phyloP scores from a whole-genome alignment of 352 stramenopile species.

The Phytophthora citricola region DNA sequence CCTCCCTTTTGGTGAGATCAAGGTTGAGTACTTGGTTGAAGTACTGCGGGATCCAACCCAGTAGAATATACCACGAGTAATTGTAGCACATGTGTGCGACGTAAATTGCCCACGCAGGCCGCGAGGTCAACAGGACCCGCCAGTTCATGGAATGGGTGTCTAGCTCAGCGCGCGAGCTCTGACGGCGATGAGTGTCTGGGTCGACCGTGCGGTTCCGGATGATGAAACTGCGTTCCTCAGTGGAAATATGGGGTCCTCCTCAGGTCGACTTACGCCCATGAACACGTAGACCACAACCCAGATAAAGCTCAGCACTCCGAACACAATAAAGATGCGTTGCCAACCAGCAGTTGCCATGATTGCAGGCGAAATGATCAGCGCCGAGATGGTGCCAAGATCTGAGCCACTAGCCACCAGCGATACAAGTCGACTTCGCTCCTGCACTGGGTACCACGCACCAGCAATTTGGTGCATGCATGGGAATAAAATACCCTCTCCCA shows the following conservation, averaged over 20 bases:
- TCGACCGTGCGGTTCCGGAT: conserved; percentile 65
- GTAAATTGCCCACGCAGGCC: conserved; percentile 85
- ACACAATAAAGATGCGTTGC: conserved; percentile 81
- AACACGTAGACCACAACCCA: conserved; percentile 73
- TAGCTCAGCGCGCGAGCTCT: conserved; percentile 46
- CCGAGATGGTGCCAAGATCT: conserved; percentile 83
- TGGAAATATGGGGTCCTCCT: conserved; percentile 70
- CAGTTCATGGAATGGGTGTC: conserved; percentile 70
- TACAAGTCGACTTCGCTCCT: conserved; percentile 84
- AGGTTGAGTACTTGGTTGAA: conserved; percentile 83
- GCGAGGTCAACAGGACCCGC: conserved; percentile 67
- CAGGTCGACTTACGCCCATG: conserved; percentile 69
- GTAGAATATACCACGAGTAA: conserved; percentile 89
- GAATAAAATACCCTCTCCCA: conserved; percentile 89
- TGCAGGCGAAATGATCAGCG: conserved; percentile 76
- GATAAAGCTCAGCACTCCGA: conserved; percentile 76
- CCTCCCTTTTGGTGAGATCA: conserved; percentile 74
- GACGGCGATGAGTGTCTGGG: conserved; percentile 45
- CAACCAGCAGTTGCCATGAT: conserved; percentile 71
- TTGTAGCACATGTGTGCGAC: conserved; percentile 89
- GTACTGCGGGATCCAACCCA: conserved; percentile 91
- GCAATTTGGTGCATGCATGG: conserved; percentile 90
- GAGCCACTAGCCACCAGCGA: conserved; percentile 79
- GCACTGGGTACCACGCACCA: conserved; percentile 83
- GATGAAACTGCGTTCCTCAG: conserved; percentile 70